A percentile compares a stretch with the other conserved stretches of the same genome.
Conservation (phyloP, 805 yeast genomes). For the Cyberlindnera euphorbiiphila region DNA sequence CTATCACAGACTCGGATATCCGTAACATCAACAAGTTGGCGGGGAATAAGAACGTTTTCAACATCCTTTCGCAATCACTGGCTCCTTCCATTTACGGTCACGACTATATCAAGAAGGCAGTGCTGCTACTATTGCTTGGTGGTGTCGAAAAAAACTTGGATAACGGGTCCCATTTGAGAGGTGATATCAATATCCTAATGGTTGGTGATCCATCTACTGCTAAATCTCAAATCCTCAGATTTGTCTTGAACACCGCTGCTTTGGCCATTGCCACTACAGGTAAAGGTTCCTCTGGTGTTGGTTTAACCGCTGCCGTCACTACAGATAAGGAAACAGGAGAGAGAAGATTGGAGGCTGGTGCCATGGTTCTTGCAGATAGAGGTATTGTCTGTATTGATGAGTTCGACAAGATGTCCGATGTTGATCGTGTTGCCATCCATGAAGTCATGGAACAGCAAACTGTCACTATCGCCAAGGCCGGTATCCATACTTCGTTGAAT, state of each 20-base stretch:
- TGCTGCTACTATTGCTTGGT: conserved; percentile 83
- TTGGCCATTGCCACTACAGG: conserved; percentile 98
- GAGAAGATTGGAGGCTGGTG: conserved; percentile 95
- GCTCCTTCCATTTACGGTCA: conserved; percentile 97
- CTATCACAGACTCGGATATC: conserved; percentile 75
- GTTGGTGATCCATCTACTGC: conserved; percentile 99
- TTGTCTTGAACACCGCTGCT: conserved; percentile 91
- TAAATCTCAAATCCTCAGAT: conserved; percentile 90
- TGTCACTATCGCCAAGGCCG: conserved; percentile 96
- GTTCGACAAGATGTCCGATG: conserved; percentile 96
- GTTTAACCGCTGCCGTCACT: conserved; percentile 98
- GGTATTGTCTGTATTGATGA: conserved; percentile 98
- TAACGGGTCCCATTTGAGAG: conserved; percentile 95
- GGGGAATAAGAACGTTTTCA: conserved; percentile 67
- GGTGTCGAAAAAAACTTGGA: conserved; percentile 92
- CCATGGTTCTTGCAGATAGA: conserved; percentile 97
- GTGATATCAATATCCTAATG: conserved; percentile 93
- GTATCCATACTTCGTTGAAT: conserved; percentile 92
- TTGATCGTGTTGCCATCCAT: conserved; percentile 96
- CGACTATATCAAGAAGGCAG: conserved; percentile 86
- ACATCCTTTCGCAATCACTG: conserved; percentile 73
- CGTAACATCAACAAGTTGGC: conserved; percentile 80
- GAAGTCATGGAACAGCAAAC: conserved; percentile 99
- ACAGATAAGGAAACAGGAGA: conserved; percentile 97
- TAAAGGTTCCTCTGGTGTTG: conserved; percentile 99